These are phyloP conservation scores for Vaccinium macrocarpon DNA, from an alignment of 148 eudicot species.

Conservation along the genomic window DNA sequence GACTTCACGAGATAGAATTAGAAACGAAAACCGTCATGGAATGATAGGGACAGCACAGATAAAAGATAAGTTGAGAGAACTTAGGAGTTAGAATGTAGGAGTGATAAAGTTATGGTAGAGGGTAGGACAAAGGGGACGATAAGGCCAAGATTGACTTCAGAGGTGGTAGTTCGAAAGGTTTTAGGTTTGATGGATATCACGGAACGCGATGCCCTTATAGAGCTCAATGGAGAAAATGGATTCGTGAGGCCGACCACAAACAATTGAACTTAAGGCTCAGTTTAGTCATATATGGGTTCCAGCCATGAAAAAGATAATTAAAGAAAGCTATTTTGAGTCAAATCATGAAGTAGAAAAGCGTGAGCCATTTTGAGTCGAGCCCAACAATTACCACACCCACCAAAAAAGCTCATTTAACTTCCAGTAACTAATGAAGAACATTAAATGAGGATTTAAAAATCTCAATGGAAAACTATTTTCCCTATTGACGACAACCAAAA, in stretches of 20 bases:
- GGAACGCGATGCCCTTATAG: not conserved
- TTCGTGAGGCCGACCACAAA: not conserved
- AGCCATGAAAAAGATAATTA: not conserved
- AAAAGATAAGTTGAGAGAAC: not conserved
- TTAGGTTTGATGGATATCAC: not conserved
- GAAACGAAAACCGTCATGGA: not conserved
- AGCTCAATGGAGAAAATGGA: not conserved
- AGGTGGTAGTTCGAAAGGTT: not conserved
- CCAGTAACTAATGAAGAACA: not conserved
- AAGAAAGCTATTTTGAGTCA: not conserved
- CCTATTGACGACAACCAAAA: not conserved
- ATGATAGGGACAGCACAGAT: not conserved
- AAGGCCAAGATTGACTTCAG: not conserved
- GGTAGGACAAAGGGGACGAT: not conserved
- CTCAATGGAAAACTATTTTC: not conserved
- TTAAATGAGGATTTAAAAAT: not conserved
- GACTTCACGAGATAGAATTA: not conserved
- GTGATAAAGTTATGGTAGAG: not conserved
- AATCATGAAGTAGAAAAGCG: not conserved
- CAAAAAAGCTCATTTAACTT: not conserved
- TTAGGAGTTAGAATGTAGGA: not conserved
- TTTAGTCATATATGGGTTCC: not conserved
- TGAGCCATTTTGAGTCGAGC: too few species aligned
- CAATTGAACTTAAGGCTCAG: not conserved
- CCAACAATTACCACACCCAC: not conserved